phyloP scores from a whole-genome alignment of 2,329 filamentous ascomycete genomes.

The Fusarium armeniacum region DNA sequence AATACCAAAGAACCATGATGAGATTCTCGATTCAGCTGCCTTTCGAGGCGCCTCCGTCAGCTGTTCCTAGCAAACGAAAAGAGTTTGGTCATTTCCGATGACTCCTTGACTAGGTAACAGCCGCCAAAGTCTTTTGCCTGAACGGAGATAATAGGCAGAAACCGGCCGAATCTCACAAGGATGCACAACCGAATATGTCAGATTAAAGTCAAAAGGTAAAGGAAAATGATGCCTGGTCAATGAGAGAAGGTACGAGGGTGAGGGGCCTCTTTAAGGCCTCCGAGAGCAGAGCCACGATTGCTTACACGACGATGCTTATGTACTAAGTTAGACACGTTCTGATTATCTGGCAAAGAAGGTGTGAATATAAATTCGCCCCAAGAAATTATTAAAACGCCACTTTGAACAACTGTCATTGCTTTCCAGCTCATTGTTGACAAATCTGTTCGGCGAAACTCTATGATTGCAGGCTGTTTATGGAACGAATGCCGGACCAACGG shows the following conservation, averaged over 20 bases:
- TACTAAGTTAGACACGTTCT: not conserved
- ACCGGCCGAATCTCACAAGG: not conserved
- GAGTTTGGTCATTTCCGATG: not conserved
- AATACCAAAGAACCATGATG: too few species aligned
- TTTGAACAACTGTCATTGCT: not conserved
- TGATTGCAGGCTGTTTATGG: not conserved
- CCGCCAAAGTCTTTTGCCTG: not conserved
- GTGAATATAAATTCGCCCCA: not conserved
- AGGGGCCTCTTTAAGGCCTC: slow-evolving; percentile 1
- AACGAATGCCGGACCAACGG: not conserved
- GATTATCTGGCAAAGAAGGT: not conserved
- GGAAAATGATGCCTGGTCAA: not conserved
- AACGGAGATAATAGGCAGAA: not conserved
- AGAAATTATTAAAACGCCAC: slow-evolving; percentile 2
- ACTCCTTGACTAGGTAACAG: not conserved
- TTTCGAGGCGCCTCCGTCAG: not conserved
- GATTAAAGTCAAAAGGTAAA: not conserved
- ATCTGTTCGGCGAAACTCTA: not conserved
- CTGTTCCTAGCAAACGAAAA: not conserved
- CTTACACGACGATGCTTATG: not conserved
- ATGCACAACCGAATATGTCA: not conserved
- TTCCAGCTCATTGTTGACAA: slow-evolving; percentile 7
- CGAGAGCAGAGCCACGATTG: not conserved
- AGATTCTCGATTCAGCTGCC: not conserved
- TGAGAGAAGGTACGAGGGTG: not conserved